These are phyloP conservation scores for Wickerhamomyces rabaulensis DNA, from an alignment of 805 yeast species.

Conservation along the genomic window DNA sequence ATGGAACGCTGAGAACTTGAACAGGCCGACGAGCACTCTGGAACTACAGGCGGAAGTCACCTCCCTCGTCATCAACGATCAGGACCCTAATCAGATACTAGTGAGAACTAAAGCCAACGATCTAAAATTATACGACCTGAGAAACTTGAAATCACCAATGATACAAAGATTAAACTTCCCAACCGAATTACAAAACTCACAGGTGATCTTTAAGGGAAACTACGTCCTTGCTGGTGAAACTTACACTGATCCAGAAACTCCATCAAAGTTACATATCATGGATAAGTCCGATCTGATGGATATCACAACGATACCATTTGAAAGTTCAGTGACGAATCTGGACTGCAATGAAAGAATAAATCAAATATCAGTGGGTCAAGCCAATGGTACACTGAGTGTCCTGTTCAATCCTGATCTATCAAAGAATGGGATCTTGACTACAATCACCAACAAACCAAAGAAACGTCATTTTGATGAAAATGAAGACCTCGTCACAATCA, in stretches of 20 bases:
- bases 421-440: slow-evolving; percentile 14
- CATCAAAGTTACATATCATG: slow-evolving; percentile 8
- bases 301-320: slow-evolving; percentile 4
- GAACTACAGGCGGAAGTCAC: neutral
- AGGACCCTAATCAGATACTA: neutral
- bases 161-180: slow-evolving; percentile 12
- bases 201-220: slow-evolving; percentile 2
- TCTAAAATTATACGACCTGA: slow-evolving; percentile 18
- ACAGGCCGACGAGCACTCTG: slow-evolving; percentile 6
- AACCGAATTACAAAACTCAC: slow-evolving; percentile 1
- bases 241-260: neutral
- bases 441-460: slow-evolving; percentile 16
- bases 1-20: slow-evolving; percentile 13
- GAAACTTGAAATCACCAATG: slow-evolving; percentile 15
- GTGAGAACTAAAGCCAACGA: slow-evolving; percentile 7
- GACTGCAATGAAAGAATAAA: slow-evolving; percentile 19
- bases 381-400: slow-evolving; percentile 8
- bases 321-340: slow-evolving; percentile 9
- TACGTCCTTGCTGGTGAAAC: slow-evolving; percentile 1
- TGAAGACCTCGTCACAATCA: slow-evolving; percentile 5
- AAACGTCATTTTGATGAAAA: slow-evolving; percentile 14
- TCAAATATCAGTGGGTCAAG: slow-evolving; percentile 21
- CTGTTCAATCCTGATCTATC: slow-evolving; percentile 19
- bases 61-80: neutral
- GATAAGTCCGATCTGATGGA: slow-evolving; percentile 19